A percentile compares a stretch with the other conserved stretches of the same genome.
Evolutionary conservation across 2,329 filamentous ascomycete genomes (phyloP).

Genomic region (Arthrobotrys pseudoclavata): DNA sequence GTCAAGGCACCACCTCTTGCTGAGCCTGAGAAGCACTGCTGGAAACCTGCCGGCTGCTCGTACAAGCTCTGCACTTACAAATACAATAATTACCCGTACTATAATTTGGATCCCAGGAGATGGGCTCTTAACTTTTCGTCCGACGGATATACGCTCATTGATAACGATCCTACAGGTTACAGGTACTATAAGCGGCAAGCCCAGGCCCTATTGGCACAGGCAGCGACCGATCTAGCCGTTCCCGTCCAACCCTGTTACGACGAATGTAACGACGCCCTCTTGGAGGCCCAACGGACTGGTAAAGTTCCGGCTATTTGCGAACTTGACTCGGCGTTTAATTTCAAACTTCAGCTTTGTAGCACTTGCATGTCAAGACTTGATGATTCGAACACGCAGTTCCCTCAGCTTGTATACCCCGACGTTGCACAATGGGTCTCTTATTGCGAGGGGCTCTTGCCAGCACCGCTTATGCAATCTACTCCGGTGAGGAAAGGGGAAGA

Average conservation of each 20-base stretch:
- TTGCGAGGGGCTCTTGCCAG: conserved; percentile 54
- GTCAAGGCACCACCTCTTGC: conserved; percentile 39
- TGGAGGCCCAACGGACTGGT: conserved; percentile 54
- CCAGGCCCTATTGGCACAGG: conserved; percentile 51
- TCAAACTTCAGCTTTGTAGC: conserved; percentile 52
- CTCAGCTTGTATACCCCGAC: conserved; percentile 51
- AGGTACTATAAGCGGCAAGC: conserved; percentile 50
- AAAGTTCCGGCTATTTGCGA: conserved; percentile 51
- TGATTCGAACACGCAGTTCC: conserved; percentile 43
- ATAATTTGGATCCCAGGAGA: conserved; percentile 47
- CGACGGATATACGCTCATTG: conserved; percentile 39
- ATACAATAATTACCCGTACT: conserved; percentile 48
- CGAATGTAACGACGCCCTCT: conserved; percentile 41
- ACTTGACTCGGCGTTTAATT: conserved; percentile 46
- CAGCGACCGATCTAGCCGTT: conserved; percentile 40
- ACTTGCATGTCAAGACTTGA: conserved; percentile 50
- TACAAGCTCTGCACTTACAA: conserved; percentile 48
- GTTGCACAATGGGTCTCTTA: conserved; percentile 57
- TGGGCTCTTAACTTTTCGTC: conserved; percentile 47
- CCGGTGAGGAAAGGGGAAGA: conserved; percentile 56
- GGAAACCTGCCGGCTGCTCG: conserved; percentile 8
- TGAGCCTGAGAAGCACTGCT: conserved; percentile 43
- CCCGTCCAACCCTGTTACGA: conserved; percentile 54
- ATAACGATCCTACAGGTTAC: conserved; percentile 16
- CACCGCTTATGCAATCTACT: conserved; percentile 41